Percentiles rank a stretch among this genome's conserved stretches.
phyloP scores from a whole-genome alignment of 352 stramenopile genomes.

The Blastocystis sp. region DNA sequence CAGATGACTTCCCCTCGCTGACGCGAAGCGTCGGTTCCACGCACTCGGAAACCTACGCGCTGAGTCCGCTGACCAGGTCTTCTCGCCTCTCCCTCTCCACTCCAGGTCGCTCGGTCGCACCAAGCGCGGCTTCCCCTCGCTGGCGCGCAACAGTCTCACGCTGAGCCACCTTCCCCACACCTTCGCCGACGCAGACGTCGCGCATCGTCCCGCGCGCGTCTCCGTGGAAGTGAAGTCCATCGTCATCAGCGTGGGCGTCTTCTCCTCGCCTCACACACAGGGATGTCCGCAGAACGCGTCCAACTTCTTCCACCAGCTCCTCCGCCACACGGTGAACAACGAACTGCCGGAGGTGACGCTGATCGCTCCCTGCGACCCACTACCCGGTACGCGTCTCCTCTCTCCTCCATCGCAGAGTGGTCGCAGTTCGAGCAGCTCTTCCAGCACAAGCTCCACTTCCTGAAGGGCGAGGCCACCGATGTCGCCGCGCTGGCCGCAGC shows the following conservation, averaged over 20 bases:
- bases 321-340: background rate
- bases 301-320: background rate
- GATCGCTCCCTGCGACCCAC: background rate
- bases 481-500: background rate
- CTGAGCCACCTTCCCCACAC: background rate
- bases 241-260: background rate
- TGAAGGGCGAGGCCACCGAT: background rate
- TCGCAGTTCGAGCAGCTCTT: background rate
- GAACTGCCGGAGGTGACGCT: background rate
- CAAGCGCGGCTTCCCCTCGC: too few species aligned
- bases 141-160: too few species aligned
- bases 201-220: background rate
- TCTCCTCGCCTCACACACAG: background rate
- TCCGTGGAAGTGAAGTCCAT: background rate
- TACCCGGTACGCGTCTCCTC: background rate
- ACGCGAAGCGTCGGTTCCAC: too few species aligned
- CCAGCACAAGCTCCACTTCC: background rate
- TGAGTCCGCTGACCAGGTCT: too few species aligned
- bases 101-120: too few species aligned
- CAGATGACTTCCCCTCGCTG: too few species aligned
- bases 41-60: too few species aligned
- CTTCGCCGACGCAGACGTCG: background rate
- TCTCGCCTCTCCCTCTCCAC: too few species aligned
- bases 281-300: conserved; percentile 18
- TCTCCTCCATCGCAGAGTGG: background rate